Conservation (phyloP, 2,329 filamentous ascomycete species). For the Penicillium sclerotiorum region DNA sequence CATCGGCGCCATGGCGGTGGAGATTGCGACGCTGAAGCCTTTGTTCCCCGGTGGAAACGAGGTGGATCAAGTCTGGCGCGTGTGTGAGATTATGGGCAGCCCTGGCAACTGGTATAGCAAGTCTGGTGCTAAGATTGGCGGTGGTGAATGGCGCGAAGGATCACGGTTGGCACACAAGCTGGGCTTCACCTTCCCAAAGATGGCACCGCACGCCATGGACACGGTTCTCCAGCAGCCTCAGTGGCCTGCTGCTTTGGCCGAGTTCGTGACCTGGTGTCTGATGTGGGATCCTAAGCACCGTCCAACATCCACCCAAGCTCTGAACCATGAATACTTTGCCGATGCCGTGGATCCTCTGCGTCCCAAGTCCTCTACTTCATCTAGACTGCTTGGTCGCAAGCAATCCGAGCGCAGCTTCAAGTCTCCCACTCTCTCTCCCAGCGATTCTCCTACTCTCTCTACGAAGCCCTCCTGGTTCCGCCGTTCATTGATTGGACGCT, state of each 20-base stretch:
- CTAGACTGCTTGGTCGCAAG: constrained; percentile 83
- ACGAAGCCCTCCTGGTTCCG: constrained; percentile 96
- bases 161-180: constrained; percentile 91
- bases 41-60: constrained; percentile 97
- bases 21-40: constrained; percentile 94
- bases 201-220: constrained; percentile 96
- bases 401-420: constrained; percentile 78
- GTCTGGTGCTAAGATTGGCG: constrained; percentile 79
- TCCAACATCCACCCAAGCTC: constrained; percentile 89
- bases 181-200: constrained; percentile 97
- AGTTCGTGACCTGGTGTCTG: constrained; percentile 97
- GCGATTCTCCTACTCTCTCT: constrained; percentile 61
- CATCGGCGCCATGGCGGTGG: constrained; percentile 96
- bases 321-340: constrained; percentile 90
- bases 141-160: constrained; percentile 96
- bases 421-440: constrained; percentile 63
- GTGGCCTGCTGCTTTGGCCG: constrained; percentile 83
- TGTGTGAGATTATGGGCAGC: constrained; percentile 99
- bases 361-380: constrained; percentile 80
- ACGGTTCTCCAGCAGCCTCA: constrained; percentile 87
- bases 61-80: constrained; percentile 97
- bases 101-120: constrained; percentile 98
- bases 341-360: constrained; percentile 90
- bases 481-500: constrained; percentile 84
- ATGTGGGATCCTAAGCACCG: constrained; percentile 97